Percentiles rank a stretch among this genome's conserved stretches.
These are phyloP conservation scores for Carex arenaria DNA, from an alignment of 202 grass and related monocot species.

Conservation along the genomic window DNA sequence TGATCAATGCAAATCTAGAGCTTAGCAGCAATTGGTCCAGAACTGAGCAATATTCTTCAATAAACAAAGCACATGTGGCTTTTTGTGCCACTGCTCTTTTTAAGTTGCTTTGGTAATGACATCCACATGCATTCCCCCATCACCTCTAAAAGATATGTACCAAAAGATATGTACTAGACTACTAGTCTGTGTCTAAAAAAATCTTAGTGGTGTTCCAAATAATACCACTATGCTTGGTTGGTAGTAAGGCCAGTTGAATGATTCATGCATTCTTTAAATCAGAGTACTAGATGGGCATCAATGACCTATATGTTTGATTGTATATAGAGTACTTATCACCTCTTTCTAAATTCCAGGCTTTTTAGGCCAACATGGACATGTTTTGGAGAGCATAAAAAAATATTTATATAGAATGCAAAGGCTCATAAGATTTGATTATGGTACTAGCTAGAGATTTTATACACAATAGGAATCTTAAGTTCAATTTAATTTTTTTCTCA, in stretches of 20 bases:
- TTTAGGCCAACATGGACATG: neutral
- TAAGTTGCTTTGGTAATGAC: slow-evolving; percentile 12
- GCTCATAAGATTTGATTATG: neutral
- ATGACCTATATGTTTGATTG: neutral
- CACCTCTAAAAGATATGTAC: neutral
- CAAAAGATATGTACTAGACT: neutral
- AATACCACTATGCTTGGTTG: slow-evolving; percentile 2
- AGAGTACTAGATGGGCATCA: neutral
- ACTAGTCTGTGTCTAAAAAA: neutral
- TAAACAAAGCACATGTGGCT: slow-evolving; percentile 4
- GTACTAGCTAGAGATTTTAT: neutral
- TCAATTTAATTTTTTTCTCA: neutral
- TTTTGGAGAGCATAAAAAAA: neutral
- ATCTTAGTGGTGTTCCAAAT: neutral
- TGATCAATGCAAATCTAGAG: slow-evolving; percentile 2
- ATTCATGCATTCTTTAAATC: neutral
- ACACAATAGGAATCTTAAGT: neutral
- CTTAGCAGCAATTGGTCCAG: slow-evolving; percentile 10
- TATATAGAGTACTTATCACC: neutral
- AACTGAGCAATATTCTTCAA: slow-evolving; percentile 9
- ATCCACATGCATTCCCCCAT: slow-evolving; percentile 15
- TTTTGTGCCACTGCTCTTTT: slow-evolving; percentile 7
- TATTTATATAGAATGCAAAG: neutral
- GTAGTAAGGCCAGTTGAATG: neutral
- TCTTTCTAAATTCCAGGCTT: neutral